Base-by-base conservation (phyloP, 2,329 filamentous ascomycete species). In the Verticillium dahliae region DNA sequence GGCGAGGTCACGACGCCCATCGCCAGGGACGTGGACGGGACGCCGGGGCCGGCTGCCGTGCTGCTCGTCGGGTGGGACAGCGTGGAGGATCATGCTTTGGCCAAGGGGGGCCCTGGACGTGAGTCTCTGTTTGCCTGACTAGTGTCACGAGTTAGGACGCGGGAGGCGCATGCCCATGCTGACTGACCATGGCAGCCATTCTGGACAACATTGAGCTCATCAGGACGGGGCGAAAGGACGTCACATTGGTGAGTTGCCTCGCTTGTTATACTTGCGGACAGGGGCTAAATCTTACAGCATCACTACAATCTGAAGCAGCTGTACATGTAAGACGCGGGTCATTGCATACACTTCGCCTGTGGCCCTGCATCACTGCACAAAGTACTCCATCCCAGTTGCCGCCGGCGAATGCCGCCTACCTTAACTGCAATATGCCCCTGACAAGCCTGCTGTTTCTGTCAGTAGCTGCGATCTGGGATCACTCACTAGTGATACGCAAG, bases 21-120 rank as follows among this genome's bases (percentile, higher is more conserved):
- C 18, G 65, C 68, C 2, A 72, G 55, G 67, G 56, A 35, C 6
- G 59, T 68, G 2, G 67, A 69, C 35, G 69, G 70, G 18, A 66
- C 67, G 15, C 65, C 69, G 57, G 73, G 69, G 2, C 67, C 67
- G 37, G 71, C 72, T 13, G 73, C 70, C 14, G 67, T 71, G 60
- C 65, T 75, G 62, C 62, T 78, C 31, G 62, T 77, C 41, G 76
- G 76, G 5, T 78, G 76, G 76, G 74, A 78, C 18, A 74, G 71
- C 62, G 74, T 70, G 63, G 73, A 74, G 45, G 75, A 71, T 22
- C 76, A 78, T 65, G 50, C 74, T 37, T 68, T 61, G 10, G 67
- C 66, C 57, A 68, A 68, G 60, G 65, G 66, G n/a, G 62, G 63
- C 54, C 59, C 67, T 11, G 67, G 67, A 58, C 63, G 67, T 67